Evolutionary conservation across 108 stramenopile species (phyloP), one percentile per base, ranked within the genome.

Genomic region (Hondaea fermentalgiana): DNA sequence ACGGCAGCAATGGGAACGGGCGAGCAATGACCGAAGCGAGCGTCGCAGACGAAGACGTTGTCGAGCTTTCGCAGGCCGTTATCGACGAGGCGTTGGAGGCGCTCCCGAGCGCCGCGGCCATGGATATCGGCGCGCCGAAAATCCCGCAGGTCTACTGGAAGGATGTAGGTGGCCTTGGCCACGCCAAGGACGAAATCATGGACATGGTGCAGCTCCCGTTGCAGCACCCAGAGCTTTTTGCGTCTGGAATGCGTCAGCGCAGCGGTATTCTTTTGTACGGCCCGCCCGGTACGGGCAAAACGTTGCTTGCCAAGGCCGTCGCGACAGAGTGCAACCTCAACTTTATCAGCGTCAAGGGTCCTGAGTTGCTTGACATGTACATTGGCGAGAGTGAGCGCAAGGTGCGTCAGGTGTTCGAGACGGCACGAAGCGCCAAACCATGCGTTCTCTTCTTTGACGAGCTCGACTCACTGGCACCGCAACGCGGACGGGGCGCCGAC

Each of bases 381-480:
- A 99, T 99, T 91, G 99, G 99, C 89, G 99, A 97, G 88, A 96
- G 96, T 23, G 99, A 99, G 94, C 98, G 98, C 16, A 99, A 99
- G 89, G 98, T 99, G 29, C 96, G 98, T 72, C 95, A 98, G 57
- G 92, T 99, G 25, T 99, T 99, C 89, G 98, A 99, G 92, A 99
- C 99, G 93, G 99, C 99, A 4, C 97, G 98, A 72, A 96, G 98
- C 43, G 98, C 98, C 10, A 96, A 97, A 69, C 98, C 99, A 2
- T 99, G 98, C 93, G 99, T 99, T 88, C 95, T 99, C 43, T 98
- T 99, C 94, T 99, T 99, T 91, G 99, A 99, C 91, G 98, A 99
- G 94, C 97, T 99, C 95, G 99, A 99, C 93, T 99, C 98, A 47
- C 98, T 99, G 89, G 99, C 98, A n/a, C 95, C 96, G 88, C 95